Base-by-base conservation (phyloP, 306 rosid species). In the Alnus glutinosa region DNA sequence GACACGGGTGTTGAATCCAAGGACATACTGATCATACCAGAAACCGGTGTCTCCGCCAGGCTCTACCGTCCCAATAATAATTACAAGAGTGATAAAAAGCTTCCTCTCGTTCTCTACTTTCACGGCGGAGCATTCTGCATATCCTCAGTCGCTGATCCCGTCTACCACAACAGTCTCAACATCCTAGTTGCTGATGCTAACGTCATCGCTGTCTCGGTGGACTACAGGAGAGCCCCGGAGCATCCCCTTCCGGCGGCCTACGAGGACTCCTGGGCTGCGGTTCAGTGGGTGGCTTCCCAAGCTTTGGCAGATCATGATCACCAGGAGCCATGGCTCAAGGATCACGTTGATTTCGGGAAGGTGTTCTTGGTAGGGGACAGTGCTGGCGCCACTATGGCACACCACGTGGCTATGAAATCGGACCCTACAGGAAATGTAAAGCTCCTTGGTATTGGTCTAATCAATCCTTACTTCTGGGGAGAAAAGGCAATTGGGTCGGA, bases 391-490 rank as follows among this genome's bases (percentile, higher is more conserved):
- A 94, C 84, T 66, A 89, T 94, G 5, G 85, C 85, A 9, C 94
- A 94, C 89, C 87, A 83, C 87, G 32, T 92, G 75, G 81, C 49
- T 32, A n/a, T 62, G 36, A 51, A 52, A 46, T 52, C 85, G 36
- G 77, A 74, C 49, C 71, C 80, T 8, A 42, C 18, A 0, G 59
- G 63, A 9, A 73, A 76, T 12, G 19, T 89, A 23, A 90, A 87
- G 80, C 70, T 92, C 0, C 3, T 36, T 1, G 98, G 97, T 63
- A 78, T 89, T 6, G 78, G 82, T 15, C 36, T 89, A 83, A 82
- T 94, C 57, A 85, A 94, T 72, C 97, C 97, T 23, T 94, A 92
- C 47, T 94, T 92, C 76, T 94, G 97, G 98, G 98, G 97, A 1
- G 61, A 86, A 42, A 83, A 83, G 39, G 86, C 93, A 1, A 83